These are phyloP conservation scores for Pseudopyrenochaeta lycopersici DNA, from an alignment of 2,329 filamentous ascomycete genomes.

Conservation along the genomic window DNA sequence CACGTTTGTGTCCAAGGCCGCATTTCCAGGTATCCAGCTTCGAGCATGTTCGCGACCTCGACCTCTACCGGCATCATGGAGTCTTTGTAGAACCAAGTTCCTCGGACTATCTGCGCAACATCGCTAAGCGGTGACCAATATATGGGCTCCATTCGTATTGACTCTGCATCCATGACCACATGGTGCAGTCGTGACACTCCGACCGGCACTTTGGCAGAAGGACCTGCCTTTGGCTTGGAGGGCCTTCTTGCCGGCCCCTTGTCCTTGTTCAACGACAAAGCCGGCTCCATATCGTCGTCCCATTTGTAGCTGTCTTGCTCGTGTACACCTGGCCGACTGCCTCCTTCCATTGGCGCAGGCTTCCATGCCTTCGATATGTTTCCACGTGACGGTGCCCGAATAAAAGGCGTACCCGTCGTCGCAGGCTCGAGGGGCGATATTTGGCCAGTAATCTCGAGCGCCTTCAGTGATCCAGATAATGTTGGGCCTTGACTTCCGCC, in stretches of 20 bases:
- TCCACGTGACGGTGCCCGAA: conserved; percentile 57
- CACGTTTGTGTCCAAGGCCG: conserved; percentile 92
- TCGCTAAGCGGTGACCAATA: conserved; percentile 98
- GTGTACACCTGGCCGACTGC: conserved; percentile 47
- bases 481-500: conserved; percentile 29
- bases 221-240: conserved; percentile 41
- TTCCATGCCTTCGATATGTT: conserved; percentile 39
- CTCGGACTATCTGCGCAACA: conserved; percentile 80
- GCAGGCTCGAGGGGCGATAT: conserved; percentile 40
- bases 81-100: conserved; percentile 97
- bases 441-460: conserved; percentile 39
- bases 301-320: conserved; percentile 59
- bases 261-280: conserved; percentile 39
- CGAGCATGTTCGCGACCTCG: conserved; percentile 87
- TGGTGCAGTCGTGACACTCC: conserved; percentile 90
- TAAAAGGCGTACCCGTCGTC: conserved; percentile 61
- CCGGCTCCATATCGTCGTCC: conserved; percentile 54
- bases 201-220: conserved; percentile 74
- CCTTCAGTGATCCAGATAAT: conserved; percentile 40
- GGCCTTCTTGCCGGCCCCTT: conserved; percentile 31
- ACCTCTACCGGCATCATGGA: conserved; percentile 91
- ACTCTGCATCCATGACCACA: conserved; percentile 75
- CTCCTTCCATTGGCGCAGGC: conserved; percentile 31
- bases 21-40: conserved; percentile 87
- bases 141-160: conserved; percentile 85